phyloP scores from a whole-genome alignment of 2,329 filamentous ascomycete genomes.

The Pezicula neosporulosa region DNA sequence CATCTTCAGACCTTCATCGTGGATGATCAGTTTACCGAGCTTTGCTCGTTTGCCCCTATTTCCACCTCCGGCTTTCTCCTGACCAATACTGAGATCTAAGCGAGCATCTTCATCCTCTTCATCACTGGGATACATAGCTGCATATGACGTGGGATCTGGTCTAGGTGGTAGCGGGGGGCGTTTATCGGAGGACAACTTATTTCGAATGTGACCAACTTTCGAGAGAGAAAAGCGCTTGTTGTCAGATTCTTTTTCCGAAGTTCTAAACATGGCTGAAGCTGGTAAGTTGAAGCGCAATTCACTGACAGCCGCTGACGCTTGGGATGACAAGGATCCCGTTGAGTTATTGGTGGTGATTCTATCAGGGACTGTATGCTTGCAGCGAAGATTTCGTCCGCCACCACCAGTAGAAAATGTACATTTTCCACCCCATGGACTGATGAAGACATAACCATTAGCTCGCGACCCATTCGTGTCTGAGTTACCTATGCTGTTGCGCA shows the following conservation, averaged over 20 bases:
- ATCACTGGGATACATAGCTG: constrained; percentile 19
- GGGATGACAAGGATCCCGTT: constrained; percentile 8
- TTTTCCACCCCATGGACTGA: constrained; percentile 80
- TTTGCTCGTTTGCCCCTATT: constrained; percentile 84
- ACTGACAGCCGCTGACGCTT: constrained; percentile 49
- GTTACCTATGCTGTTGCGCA: background rate
- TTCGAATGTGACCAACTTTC: constrained; percentile 22
- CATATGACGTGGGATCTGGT: constrained; percentile 17
- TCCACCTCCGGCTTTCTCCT: constrained; percentile 82
- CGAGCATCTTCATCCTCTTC: constrained; percentile 33
- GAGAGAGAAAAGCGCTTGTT: constrained; percentile 11
- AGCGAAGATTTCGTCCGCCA: constrained; percentile 71
- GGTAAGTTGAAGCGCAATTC: constrained; percentile 91
- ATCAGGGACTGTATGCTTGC: constrained; percentile 65
- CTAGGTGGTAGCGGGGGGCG: constrained; percentile 15
- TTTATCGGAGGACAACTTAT: constrained; percentile 27
- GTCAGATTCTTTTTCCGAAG: constrained; percentile 13
- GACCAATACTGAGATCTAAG: constrained; percentile 73
- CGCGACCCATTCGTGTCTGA: constrained; percentile 4
- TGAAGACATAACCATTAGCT: constrained; percentile 67
- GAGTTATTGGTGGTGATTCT: constrained; percentile 22
- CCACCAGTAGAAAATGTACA: constrained; percentile 83
- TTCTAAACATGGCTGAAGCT: constrained; percentile 44
- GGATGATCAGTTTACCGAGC: constrained; percentile 86
- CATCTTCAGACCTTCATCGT: constrained; percentile 92